A percentile compares a stretch with the other conserved stretches of the same genome.
Conservation (phyloP, 1,284 basidiomycete species). For the Ganoderma sinense region DNA sequence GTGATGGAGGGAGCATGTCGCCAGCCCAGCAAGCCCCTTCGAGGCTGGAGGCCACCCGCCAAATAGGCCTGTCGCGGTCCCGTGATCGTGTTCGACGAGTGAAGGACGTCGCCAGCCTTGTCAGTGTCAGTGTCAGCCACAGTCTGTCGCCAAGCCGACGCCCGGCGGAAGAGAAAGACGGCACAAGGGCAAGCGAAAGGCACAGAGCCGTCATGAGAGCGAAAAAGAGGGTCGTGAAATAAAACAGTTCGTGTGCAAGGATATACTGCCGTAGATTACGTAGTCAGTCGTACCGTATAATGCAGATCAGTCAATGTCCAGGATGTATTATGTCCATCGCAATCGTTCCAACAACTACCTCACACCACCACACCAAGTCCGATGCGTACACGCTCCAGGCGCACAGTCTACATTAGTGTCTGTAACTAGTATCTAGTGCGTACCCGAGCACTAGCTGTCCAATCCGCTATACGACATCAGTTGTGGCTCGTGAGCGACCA, state of each 20-base stretch:
- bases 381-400: conserved; percentile 2
- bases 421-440: background rate
- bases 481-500: conserved; percentile 82
- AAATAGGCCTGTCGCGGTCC: conserved; percentile 9
- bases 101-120: background rate
- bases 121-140: background rate
- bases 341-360: background rate
- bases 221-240: background rate
- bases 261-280: background rate
- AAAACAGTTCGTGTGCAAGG: conserved; percentile 1
- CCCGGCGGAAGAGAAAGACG: background rate
- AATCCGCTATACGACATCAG: conserved; percentile 7
- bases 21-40: background rate
- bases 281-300: background rate
- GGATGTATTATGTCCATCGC: background rate
- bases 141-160: background rate
- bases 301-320: background rate
- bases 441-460: conserved; percentile 1
- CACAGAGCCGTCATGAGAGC: background rate
- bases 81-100: conserved; percentile 25
- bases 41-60: background rate
- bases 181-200: background rate
- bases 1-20: background rate
- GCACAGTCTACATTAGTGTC: background rate
- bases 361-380: background rate